These are phyloP conservation scores for Arctium lappa DNA, from an alignment of 129 eudicot species.

Conservation along the genomic window DNA sequence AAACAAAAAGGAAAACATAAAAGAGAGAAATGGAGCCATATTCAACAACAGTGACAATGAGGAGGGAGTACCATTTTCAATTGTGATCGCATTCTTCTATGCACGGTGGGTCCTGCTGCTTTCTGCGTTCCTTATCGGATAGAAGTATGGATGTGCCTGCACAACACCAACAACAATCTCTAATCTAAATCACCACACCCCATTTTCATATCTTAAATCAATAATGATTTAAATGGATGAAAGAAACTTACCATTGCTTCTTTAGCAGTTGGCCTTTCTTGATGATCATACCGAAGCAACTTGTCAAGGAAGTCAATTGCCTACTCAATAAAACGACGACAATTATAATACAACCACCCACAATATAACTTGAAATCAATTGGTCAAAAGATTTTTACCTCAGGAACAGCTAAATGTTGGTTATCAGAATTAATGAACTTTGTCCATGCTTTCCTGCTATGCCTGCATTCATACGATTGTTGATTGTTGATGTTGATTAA, in stretches of 20 bases:
- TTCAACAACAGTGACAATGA: constrained; percentile 7
- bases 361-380: background rate
- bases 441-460: constrained; percentile 76
- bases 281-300: constrained; percentile 85
- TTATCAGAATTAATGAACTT: constrained; percentile 80
- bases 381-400: constrained; percentile 38
- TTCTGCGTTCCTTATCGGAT: constrained; percentile 79
- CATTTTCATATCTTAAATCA: background rate
- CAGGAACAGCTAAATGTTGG: constrained; percentile 88
- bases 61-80: background rate
- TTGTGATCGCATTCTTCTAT: constrained; percentile 26
- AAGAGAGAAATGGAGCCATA: background rate
- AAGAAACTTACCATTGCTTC: constrained; percentile 74
- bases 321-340: constrained; percentile 32
- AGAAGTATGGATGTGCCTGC: constrained; percentile 91
- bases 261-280: constrained; percentile 94
- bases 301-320: constrained; percentile 92
- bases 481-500: background rate
- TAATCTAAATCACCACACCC: too few species aligned
- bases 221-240: too few species aligned
- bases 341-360: background rate
- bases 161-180: background rate
- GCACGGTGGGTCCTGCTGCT: constrained; percentile 72
- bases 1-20: constrained; percentile 11
- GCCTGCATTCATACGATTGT: constrained; percentile 38